A percentile compares a stretch with the other conserved stretches of the same genome.
Conservation (phyloP, 441 rosid species). For the Populus hybrid region DNA sequence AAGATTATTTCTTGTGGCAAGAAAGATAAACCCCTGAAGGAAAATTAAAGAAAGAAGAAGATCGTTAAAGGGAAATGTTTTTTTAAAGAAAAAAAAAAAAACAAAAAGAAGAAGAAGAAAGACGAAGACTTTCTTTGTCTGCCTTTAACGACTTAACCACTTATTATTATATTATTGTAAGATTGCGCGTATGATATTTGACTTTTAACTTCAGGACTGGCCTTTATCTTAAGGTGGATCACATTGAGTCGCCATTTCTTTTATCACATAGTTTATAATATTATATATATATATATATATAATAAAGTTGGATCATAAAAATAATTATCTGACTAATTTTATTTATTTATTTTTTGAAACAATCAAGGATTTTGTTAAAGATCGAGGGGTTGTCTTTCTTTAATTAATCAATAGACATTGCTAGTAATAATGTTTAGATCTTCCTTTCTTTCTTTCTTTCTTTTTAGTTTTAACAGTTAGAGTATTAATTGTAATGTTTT, state of each 20-base stretch:
- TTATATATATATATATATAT: too few relatives aligned
- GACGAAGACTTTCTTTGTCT: not conserved
- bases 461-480: not conserved
- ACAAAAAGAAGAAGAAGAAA: not conserved
- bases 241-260: not conserved
- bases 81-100: too few relatives aligned
- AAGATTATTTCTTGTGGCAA: not conserved
- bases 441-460: too few relatives aligned
- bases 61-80: not conserved
- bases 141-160: not conserved
- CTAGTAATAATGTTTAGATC: not conserved
- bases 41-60: not conserved
- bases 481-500: not conserved
- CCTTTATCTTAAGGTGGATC: too few relatives aligned
- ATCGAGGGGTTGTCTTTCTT: not conserved
- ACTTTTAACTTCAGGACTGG: constrained; percentile 2
- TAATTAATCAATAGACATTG: not conserved
- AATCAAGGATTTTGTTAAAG: not conserved
- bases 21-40: not conserved
- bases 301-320: not conserved
- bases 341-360: not conserved
- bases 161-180: not conserved
- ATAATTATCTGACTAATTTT: not conserved
- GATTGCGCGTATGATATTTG: constrained; percentile 20
- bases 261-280: not conserved